Conservation (phyloP, 345 rosid genomes). For the Xanthoceras sorbifolium region DNA sequence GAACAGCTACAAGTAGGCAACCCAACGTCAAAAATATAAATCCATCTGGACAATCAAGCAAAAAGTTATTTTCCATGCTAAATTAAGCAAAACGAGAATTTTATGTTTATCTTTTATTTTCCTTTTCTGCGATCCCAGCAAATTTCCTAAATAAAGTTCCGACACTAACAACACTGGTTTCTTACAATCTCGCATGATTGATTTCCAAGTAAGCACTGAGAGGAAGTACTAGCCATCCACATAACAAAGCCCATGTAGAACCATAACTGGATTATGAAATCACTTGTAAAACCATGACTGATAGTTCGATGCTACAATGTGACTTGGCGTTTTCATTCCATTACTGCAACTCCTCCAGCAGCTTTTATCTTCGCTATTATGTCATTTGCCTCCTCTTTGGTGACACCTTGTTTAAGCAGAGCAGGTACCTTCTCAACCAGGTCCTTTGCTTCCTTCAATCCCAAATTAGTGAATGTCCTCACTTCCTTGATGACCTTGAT, state of each 20-base stretch:
- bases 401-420: conserved; percentile 46
- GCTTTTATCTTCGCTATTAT: conserved; percentile 50
- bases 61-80: not conserved
- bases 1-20: not conserved
- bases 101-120: not conserved
- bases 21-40: not conserved
- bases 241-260: not conserved
- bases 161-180: not conserved
- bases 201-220: not conserved
- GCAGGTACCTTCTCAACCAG: conserved; percentile 53
- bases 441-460: conserved; percentile 56
- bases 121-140: not conserved
- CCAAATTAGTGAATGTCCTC: conserved; percentile 45
- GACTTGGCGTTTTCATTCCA: conserved; percentile 37
- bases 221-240: not conserved
- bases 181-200: not conserved
- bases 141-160: not conserved
- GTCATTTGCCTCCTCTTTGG: conserved; percentile 50
- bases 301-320: not conserved
- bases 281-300: not conserved
- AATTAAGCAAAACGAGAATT: not conserved
- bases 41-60: not conserved
- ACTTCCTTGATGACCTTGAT: conserved; percentile 58
- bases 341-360: conserved; percentile 48
- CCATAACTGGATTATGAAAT: not conserved